phyloP scores from a whole-genome alignment of 2,329 filamentous ascomycete genomes.

The Paradendryphiella salina region DNA sequence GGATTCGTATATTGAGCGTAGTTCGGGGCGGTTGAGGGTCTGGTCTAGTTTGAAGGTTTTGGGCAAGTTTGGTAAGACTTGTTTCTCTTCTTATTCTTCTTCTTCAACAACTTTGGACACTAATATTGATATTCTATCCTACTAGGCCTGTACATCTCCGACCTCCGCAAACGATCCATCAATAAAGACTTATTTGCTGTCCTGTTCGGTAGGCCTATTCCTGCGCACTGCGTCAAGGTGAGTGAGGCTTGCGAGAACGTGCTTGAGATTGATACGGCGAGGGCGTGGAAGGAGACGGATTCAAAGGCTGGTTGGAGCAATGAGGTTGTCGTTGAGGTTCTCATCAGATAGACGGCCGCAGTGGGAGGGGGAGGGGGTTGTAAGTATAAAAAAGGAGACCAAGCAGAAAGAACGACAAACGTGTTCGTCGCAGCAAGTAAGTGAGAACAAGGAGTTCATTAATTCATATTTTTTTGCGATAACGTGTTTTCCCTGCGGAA shows the following conservation, averaged over 20 bases:
- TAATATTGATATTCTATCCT: constrained; percentile 4
- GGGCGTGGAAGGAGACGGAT: constrained; percentile 75
- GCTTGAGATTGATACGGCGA: constrained; percentile 74
- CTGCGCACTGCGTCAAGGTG: constrained; percentile 65
- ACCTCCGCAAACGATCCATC: constrained; percentile 63
- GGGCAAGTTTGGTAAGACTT: constrained; percentile 65
- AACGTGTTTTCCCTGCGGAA: too few relatives aligned
- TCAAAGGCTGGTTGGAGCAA: constrained; percentile 77
- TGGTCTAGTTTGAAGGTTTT: constrained; percentile 77
- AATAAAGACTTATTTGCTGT: constrained; percentile 71
- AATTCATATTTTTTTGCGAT: constrained; percentile 12
- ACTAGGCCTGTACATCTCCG: constrained; percentile 74
- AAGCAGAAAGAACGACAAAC: background rate
- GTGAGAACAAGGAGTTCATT: background rate
- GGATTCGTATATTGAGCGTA: constrained; percentile 59
- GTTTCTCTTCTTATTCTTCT: background rate
- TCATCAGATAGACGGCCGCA: constrained; percentile 27
- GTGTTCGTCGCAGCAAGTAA: too few relatives aligned
- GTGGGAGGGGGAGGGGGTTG: constrained; percentile 1
- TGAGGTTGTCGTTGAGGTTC: constrained; percentile 41
- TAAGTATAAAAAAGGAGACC: background rate
- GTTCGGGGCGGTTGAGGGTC: constrained; percentile 64
- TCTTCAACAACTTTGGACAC: constrained; percentile 4
- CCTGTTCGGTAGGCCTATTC: constrained; percentile 72
- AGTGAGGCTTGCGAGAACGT: constrained; percentile 60